Evolutionary conservation across 2,329 filamentous ascomycete species (phyloP).

Genomic region (Diaporthe batatas): DNA sequence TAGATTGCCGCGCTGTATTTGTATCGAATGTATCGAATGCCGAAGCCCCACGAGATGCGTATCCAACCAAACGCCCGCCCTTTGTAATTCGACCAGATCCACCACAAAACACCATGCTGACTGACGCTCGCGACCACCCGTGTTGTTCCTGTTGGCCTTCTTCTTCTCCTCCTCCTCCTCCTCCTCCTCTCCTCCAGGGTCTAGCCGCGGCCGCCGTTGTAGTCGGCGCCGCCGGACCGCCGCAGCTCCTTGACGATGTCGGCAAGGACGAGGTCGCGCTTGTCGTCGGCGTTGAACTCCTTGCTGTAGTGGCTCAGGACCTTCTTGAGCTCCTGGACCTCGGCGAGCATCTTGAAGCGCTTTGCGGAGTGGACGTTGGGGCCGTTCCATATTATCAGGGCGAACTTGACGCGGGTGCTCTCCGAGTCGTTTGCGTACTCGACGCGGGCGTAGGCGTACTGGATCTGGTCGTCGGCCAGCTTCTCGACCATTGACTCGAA

Average conservation of each 20-base stretch:
- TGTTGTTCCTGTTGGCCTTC: not conserved
- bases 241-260: constrained; percentile 73
- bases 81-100: constrained; percentile 20
- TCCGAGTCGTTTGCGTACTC: constrained; percentile 81
- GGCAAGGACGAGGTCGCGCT: constrained; percentile 70
- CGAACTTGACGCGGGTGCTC: constrained; percentile 77
- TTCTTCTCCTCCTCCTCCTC: not conserved
- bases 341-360: constrained; percentile 44
- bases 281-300: constrained; percentile 72
- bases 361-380: constrained; percentile 55
- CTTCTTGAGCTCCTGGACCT: constrained; percentile 65
- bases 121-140: constrained; percentile 26
- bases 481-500: constrained; percentile 66
- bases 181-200: not conserved
- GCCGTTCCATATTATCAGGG: constrained; percentile 77
- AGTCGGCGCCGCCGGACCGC: constrained; percentile 78
- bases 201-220: constrained; percentile 74
- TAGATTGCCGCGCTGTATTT: constrained; percentile 33
- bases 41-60: constrained; percentile 32
- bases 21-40: constrained; percentile 37
- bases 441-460: constrained; percentile 75
- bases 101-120: constrained; percentile 34
- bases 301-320: constrained; percentile 75
- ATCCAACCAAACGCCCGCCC: constrained; percentile 29
- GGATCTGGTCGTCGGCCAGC: constrained; percentile 71